A percentile compares a stretch with the other conserved stretches of the same genome.
phyloP scores from a whole-genome alignment of 768 basidiomycete species.

The Kwoniella bestiolae region DNA sequence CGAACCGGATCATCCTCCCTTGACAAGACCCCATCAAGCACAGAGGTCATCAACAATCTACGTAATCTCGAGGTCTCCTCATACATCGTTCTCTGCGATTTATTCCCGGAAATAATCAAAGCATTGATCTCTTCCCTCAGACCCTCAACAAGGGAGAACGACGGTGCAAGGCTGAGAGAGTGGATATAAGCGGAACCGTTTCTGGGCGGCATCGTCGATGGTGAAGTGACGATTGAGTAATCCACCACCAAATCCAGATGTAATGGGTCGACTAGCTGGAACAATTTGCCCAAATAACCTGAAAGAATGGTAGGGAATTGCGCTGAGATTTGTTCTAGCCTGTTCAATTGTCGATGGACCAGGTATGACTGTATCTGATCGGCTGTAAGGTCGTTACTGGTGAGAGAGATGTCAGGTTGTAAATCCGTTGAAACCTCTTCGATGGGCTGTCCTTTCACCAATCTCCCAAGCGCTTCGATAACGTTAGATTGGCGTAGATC shows the following conservation, averaged over 20 bases:
- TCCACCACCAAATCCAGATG: constrained; percentile 74
- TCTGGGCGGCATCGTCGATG: constrained; percentile 49
- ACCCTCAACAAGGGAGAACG: constrained; percentile 67
- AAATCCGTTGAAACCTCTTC: constrained; percentile 16
- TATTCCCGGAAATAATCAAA: constrained; percentile 64
- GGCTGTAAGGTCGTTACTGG: background rate
- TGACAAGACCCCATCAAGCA: constrained; percentile 76
- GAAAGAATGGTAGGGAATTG: constrained; percentile 64
- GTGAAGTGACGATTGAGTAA: constrained; percentile 71
- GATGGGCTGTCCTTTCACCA: constrained; percentile 16
- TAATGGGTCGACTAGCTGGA: constrained; percentile 77
- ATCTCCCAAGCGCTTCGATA: constrained; percentile 16
- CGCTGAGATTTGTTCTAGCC: constrained; percentile 52
- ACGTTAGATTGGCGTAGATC: constrained; percentile 15
- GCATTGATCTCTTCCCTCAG: constrained; percentile 62
- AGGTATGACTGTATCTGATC: constrained; percentile 15
- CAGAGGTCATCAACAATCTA: constrained; percentile 67
- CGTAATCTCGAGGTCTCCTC: constrained; percentile 83
- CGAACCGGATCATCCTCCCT: constrained; percentile 75
- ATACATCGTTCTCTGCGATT: constrained; percentile 82
- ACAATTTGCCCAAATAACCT: constrained; percentile 65
- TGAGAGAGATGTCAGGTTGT: background rate
- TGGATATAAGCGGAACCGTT: constrained; percentile 68
- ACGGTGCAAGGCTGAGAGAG: constrained; percentile 69
- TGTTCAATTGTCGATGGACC: constrained; percentile 53